phyloP scores from a whole-genome alignment of 345 rosid species.

The Populus pruinosa region DNA sequence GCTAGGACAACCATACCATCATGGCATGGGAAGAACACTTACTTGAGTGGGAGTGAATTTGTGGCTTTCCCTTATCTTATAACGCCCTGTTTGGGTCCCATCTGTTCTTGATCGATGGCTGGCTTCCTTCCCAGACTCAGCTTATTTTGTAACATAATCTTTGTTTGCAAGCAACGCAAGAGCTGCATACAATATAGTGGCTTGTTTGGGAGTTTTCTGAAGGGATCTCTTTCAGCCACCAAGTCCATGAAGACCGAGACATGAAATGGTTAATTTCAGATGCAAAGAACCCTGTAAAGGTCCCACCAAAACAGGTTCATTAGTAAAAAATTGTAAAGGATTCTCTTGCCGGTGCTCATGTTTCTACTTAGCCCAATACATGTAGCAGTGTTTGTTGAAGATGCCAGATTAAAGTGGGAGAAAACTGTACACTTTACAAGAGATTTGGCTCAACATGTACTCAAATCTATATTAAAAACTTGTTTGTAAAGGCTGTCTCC shows the following conservation, averaged over 20 bases:
- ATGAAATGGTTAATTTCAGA: constrained; percentile 1
- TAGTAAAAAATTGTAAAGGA: neutral
- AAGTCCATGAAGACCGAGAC: constrained; percentile 1
- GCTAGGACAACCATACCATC: constrained; percentile 36
- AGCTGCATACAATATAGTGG: too few relatives aligned
- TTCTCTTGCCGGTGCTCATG: constrained; percentile 8
- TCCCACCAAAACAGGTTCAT: constrained; percentile 7
- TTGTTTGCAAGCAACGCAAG: neutral
- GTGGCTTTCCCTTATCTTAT: constrained; percentile 17
- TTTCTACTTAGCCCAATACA: constrained; percentile 4
- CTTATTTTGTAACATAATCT: constrained; percentile 7
- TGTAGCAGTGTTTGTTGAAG: constrained; percentile 15
- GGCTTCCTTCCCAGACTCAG: neutral
- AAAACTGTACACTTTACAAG: constrained; percentile 22
- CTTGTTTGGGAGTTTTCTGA: too few relatives aligned
- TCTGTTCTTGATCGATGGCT: neutral
- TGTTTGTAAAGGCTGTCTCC: constrained; percentile 34
- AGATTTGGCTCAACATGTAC: constrained; percentile 24
- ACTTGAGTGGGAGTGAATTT: constrained; percentile 26
- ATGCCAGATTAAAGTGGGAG: constrained; percentile 10
- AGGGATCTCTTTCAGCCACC: neutral
- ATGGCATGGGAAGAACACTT: constrained; percentile 12
- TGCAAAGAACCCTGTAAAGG: constrained; percentile 14
- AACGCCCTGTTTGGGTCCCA: constrained; percentile 11
- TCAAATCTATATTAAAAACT: constrained; percentile 26